Evolutionary conservation across 345 rosid species (phyloP).

Genomic region (Aquilaria malaccensis): DNA sequence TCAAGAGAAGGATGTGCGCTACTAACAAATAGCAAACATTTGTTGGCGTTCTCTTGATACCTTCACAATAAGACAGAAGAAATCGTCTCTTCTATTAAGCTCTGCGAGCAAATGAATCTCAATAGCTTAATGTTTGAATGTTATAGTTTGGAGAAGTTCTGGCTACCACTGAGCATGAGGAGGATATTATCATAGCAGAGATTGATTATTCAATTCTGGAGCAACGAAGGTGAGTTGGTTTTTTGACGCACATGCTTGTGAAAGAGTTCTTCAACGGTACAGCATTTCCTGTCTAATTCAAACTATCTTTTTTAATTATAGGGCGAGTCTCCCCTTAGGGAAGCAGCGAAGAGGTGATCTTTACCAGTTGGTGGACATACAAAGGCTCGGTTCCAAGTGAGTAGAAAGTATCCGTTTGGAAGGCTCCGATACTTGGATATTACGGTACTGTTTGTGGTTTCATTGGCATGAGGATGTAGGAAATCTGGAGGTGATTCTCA

Average conservation of each 20-base stretch:
- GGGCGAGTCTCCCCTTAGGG: conserved; percentile 63
- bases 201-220: conserved; percentile 77
- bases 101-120: background rate
- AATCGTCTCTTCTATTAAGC: background rate
- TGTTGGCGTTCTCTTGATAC: no score
- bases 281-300: background rate
- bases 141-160: conserved; percentile 87
- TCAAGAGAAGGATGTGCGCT: background rate
- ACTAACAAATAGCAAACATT: no score
- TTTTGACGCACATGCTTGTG: background rate
- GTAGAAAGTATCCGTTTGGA: background rate
- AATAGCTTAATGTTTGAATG: conserved; percentile 4
- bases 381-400: conserved; percentile 37
- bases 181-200: conserved; percentile 70
- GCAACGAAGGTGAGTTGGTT: conserved; percentile 51
- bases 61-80: background rate
- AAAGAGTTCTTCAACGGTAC: background rate
- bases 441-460: no score
- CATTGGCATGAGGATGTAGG: no score
- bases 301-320: conserved; percentile 12
- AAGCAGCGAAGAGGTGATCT: conserved; percentile 80
- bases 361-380: conserved; percentile 70
- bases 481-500: no score
- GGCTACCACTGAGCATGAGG: conserved; percentile 76
- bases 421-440: no score